Base-by-base conservation (phyloP, 1,284 basidiomycete species). In the Rhizopogon hawkerae region DNA sequence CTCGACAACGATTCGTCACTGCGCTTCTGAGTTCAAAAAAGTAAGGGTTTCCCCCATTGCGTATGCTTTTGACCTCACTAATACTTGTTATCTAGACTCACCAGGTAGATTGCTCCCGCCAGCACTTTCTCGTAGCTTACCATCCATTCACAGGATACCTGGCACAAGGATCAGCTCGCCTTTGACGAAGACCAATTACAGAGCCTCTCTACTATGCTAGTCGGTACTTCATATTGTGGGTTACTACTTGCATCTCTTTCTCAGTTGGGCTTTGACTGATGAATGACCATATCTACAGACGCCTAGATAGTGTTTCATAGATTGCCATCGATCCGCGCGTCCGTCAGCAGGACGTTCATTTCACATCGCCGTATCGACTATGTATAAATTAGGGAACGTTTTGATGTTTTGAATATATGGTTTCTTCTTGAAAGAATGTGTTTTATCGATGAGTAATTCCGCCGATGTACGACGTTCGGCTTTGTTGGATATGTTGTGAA, bases 181-280 rank as follows among this genome's bases (percentile, higher is more conserved):
- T 98, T 98, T 67, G 81, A 89, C 58, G 89, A 94, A 64, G 92
- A 95, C 61, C 92, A 95, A 63, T 67, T 93, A 37, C 84, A 88
- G 61, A 85, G 82, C 57, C 76, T 96, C 58, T 89, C 90, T 37
- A 89, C 88, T 38, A 90, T 94, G 77, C 74, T 94, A 38, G 88
- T 91, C 18, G 92, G 92, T 23, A 92, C 89, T 35, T 92, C 89
- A 1, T 95, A 95, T 61, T 94, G 89, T 89, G 64, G 70, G 80
- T 70, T 47, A 23, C 21, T 39, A 21, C 29, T 16, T 4, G 16
- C 8, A 8, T 3, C n/a, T 9, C 5, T 23, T 23, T 5, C 13
- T 26, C 37, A 10, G 38, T 23, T 14, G 35, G 42, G 36, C 18
- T 37, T 26, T 33, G 48, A 18, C 53, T 64, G 1, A 62, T 38